phyloP scores from a whole-genome alignment of 495 filamentous ascomycete genomes.

The Penicillium simplicissimum region DNA sequence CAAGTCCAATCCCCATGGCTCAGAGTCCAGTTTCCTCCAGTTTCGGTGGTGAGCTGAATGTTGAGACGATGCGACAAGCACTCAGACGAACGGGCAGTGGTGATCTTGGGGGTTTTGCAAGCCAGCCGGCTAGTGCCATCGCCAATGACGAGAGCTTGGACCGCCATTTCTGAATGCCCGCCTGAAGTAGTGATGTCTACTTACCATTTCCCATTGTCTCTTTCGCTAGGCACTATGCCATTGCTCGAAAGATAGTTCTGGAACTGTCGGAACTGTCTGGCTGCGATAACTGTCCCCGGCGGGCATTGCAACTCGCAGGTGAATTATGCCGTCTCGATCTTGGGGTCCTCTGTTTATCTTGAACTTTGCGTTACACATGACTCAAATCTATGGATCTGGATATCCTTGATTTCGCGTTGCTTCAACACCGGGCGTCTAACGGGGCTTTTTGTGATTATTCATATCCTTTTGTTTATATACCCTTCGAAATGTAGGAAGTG shows the following conservation, averaged over 20 bases:
- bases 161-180: constrained; percentile 25
- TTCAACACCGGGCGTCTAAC: constrained; percentile 7
- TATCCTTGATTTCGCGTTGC: constrained; percentile 17
- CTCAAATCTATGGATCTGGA: constrained; percentile 23
- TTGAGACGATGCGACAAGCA: constrained; percentile 91
- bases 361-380: constrained; percentile 11
- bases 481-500: constrained; percentile 6
- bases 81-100: constrained; percentile 70
- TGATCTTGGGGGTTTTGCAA: constrained; percentile 65
- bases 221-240: not conserved
- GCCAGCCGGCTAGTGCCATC: constrained; percentile 62
- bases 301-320: not conserved
- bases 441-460: not conserved
- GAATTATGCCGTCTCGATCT: constrained; percentile 1
- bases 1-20: constrained; percentile 28
- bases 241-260: not conserved
- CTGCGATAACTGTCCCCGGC: not conserved
- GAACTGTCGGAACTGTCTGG: not conserved
- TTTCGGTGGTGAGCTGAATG: constrained; percentile 67
- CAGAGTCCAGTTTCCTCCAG: constrained; percentile 48
- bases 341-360: constrained; percentile 8
- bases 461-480: constrained; percentile 13
- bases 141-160: constrained; percentile 38
- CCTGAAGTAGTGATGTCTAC: not conserved
- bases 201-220: not conserved